A percentile compares a stretch with the other conserved stretches of the same genome.
Conservation (phyloP, 2,329 filamentous ascomycete genomes). For the Amesomyces nigricolor region DNA sequence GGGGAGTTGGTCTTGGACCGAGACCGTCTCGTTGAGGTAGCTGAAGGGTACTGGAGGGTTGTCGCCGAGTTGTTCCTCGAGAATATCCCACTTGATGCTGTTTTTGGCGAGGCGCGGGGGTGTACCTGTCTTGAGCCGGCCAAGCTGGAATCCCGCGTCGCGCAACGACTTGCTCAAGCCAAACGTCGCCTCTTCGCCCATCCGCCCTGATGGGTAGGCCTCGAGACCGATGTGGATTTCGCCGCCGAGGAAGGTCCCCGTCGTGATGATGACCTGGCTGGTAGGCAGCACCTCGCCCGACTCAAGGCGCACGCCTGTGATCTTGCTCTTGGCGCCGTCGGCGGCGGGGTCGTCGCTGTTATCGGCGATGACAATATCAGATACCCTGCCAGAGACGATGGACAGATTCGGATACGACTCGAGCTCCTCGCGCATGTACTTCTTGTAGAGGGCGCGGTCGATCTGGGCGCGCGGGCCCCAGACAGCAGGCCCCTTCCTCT, state of each 20-base stretch:
- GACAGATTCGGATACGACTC: conserved; percentile 69
- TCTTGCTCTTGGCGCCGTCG: conserved; percentile 57
- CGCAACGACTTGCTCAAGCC: conserved; percentile 85
- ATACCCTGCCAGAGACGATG: conserved; percentile 80
- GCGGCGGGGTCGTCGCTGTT: conserved; percentile 42
- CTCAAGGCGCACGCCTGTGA: conserved; percentile 80
- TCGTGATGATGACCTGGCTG: conserved; percentile 84
- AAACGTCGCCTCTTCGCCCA: conserved; percentile 90
- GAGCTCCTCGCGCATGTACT: conserved; percentile 85
- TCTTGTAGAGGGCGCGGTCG: conserved; percentile 81
- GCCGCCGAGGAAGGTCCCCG: conserved; percentile 88
- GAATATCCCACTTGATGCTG: conserved; percentile 69
- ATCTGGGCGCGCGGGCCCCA: conserved; percentile 98
- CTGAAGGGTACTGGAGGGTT: conserved; percentile 85
- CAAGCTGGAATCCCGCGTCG: conserved; percentile 83
- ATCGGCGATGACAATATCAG: conserved; percentile 75
- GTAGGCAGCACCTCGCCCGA: conserved; percentile 79
- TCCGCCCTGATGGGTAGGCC: conserved; percentile 77
- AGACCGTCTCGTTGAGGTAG: conserved; percentile 73
- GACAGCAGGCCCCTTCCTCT: conserved; percentile 85
- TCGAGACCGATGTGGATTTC: conserved; percentile 95
- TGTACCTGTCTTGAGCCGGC: conserved; percentile 90
- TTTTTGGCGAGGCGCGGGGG: conserved; percentile 78
- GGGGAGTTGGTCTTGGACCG: conserved; percentile 74
- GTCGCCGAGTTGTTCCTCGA: conserved; percentile 75